Evolutionary conservation across 2,329 filamentous ascomycete genomes (phyloP), one percentile per base, ranked within the genome.

Genomic region (Chaetomiaceae sp.): DNA sequence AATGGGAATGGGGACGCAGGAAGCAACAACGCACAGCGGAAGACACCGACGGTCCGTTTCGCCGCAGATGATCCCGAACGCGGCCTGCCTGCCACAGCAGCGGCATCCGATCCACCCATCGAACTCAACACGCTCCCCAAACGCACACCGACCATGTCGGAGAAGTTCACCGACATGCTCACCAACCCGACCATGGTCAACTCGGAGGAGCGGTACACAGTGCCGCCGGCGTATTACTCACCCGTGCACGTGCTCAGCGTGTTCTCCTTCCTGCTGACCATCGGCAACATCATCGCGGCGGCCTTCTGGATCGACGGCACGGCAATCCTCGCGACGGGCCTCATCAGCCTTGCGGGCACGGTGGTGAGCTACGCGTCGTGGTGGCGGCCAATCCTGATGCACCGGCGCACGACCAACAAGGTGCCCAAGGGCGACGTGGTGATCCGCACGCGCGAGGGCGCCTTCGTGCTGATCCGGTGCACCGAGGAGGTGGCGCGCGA

Each of bases 401-500:
- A 68, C 29, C 72, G 78, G 19, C 67, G 65, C 39, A 68, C 73
- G 43, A 69, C 60, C 6, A 68, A 71, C 24, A 60, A 68, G 17
- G 72, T 79, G 0, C 78, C 78, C 1, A 55, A 54, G 2, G 78
- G 78, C 2, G 78, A 83, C 51, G 71, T 83, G n/a, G 70, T 81
- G 22, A 80, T 83, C 45, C 71, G 74, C 22, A 82, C 79, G 1
- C 72, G 77, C 6, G 73, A 77, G 53, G 78, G 78, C 1, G 78
- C 75, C 1, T 81, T 83, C 52, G 59, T 83, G 2, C 64, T 81
- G 6, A 65, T 83, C 14, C 66, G 68, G 37, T 81, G 79, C 56
- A 70, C 71, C 5, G 78, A 83, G 58, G 72, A 79, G 26, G 73
- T 83, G 2, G 75, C 78, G 2, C 70, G 79, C n/a, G 79, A 83